These are phyloP conservation scores for Fusarium compactum DNA, from an alignment of 2,329 filamentous ascomycete species.

Conservation along the genomic window DNA sequence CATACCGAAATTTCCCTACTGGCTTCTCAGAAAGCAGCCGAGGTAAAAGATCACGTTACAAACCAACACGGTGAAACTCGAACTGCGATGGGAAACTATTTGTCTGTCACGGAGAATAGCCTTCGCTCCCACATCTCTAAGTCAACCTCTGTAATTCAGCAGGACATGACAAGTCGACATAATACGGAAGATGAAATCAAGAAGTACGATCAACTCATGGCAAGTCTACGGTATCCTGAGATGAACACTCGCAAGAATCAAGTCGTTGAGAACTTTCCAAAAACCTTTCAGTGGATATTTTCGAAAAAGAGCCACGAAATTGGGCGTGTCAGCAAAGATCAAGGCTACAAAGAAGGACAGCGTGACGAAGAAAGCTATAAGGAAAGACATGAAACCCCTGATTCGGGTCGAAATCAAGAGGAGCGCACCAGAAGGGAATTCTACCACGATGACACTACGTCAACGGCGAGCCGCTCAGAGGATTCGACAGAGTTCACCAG, in stretches of 20 bases:
- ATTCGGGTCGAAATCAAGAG: too few relatives aligned
- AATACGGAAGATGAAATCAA: background rate
- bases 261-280: background rate
- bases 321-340: too few relatives aligned
- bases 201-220: background rate
- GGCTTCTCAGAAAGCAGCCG: accelerated
- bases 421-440: too few relatives aligned
- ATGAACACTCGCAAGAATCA: background rate
- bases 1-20: accelerated
- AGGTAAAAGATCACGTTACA: background rate
- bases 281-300: background rate
- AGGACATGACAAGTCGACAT: accelerated
- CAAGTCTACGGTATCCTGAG: background rate
- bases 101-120: accelerated
- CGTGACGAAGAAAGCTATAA: too few relatives aligned
- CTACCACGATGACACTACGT: too few relatives aligned
- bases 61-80: background rate
- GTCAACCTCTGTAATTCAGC: background rate
- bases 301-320: too few relatives aligned
- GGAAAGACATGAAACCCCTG: too few relatives aligned
- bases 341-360: too few relatives aligned
- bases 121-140: background rate
- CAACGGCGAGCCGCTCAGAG: accelerated
- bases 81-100: accelerated
- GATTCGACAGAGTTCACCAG: background rate